Conservation (phyloP, 352 stramenopile genomes). For the Phytophthora quininea region DNA sequence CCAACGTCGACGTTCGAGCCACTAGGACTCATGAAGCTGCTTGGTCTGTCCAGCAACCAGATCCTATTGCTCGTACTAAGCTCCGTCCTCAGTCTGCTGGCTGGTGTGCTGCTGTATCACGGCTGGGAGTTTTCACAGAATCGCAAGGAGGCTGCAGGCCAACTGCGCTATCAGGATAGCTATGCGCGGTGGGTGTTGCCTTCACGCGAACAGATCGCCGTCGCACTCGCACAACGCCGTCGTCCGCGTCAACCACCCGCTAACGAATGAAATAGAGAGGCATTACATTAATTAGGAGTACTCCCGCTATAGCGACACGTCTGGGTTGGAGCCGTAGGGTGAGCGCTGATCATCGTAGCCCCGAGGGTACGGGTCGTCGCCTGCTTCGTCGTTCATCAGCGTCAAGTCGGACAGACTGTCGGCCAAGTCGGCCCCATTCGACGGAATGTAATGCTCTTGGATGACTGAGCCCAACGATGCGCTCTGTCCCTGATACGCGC, state of each 20-base stretch:
- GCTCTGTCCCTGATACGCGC: constrained; percentile 22
- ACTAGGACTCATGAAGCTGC: constrained; percentile 42
- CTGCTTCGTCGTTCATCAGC: constrained; percentile 46
- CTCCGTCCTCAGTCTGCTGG: constrained; percentile 36
- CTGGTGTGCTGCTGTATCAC: constrained; percentile 51
- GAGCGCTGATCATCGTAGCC: constrained; percentile 19
- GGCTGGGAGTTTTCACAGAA: constrained; percentile 53
- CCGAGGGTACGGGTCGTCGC: constrained; percentile 26
- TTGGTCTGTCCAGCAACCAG: constrained; percentile 47
- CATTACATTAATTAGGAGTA: too few species aligned
- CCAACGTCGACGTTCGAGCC: constrained; percentile 34
- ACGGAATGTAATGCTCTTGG: constrained; percentile 81
- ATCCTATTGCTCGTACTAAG: constrained; percentile 48
- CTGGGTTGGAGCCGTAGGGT: constrained; percentile 40
- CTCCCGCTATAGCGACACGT: constrained; percentile 38
- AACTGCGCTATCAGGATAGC: constrained; percentile 58
- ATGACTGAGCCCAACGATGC: constrained; percentile 46
- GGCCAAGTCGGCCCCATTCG: constrained; percentile 51
- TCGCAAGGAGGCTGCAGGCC: constrained; percentile 41
- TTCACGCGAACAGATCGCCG: constrained; percentile 64
- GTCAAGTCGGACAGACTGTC: constrained; percentile 63
- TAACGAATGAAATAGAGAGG: constrained; percentile 12
- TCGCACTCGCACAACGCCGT: constrained; percentile 38
- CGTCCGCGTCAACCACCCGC: constrained; percentile 2
- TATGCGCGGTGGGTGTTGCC: constrained; percentile 73